Conservation (phyloP, 2,329 filamentous ascomycete species). For the Penicillium italicum region DNA sequence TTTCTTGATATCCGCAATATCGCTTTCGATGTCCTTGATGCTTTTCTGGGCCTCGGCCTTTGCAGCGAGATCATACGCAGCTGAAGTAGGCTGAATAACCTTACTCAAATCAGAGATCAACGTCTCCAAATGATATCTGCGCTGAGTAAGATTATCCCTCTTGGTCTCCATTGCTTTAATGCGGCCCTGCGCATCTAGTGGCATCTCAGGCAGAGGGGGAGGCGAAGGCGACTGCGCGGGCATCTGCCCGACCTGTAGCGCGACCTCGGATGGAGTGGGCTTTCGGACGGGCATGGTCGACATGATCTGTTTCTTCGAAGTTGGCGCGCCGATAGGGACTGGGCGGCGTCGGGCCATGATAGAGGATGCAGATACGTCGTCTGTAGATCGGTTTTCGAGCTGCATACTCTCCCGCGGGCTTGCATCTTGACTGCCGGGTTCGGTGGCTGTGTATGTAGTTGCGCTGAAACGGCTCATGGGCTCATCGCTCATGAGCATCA, state of each 20-base stretch:
- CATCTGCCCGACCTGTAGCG: conserved; percentile 25
- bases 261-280: conserved; percentile 40
- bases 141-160: conserved; percentile 62
- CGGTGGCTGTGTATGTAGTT: conserved; percentile 46
- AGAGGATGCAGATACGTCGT: conserved; percentile 24
- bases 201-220: conserved; percentile 53
- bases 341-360: conserved; percentile 44
- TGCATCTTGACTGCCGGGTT: conserved; percentile 40
- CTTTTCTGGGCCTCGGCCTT: conserved; percentile 57
- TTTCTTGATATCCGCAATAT: conserved; percentile 68
- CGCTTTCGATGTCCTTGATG: conserved; percentile 61
- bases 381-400: conserved; percentile 33
- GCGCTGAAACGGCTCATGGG: conserved; percentile 62
- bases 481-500: conserved; percentile 47
- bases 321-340: conserved; percentile 30
- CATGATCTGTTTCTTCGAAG: conserved; percentile 29
- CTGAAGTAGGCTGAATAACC: conserved; percentile 66
- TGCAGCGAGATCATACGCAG: conserved; percentile 64
- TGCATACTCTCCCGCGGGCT: conserved; percentile 34
- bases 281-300: conserved; percentile 40
- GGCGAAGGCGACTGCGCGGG: conserved; percentile 51
- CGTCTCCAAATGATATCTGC: conserved; percentile 66
- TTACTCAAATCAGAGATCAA: conserved; percentile 75
- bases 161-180: conserved; percentile 65
- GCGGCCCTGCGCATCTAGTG: conserved; percentile 54